Evolutionary conservation across 2,329 filamentous ascomycete species (phyloP).

Genomic region (Tolypocladium guangdongense): DNA sequence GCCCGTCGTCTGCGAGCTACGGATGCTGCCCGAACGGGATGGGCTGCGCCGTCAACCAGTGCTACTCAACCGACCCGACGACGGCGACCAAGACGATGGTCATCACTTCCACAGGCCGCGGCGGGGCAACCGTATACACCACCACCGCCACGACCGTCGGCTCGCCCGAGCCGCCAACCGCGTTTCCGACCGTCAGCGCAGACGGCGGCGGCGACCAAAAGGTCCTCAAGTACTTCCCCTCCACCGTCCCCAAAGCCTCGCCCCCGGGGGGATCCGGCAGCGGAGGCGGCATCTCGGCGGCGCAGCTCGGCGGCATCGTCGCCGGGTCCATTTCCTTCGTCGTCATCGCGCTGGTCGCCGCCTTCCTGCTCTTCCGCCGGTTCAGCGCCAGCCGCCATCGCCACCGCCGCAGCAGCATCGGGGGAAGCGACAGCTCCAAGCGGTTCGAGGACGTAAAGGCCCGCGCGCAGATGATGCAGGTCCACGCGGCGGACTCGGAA

Average conservation of each 20-base stretch:
- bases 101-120: constrained; percentile 33
- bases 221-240: constrained; percentile 33
- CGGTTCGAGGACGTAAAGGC: not conserved
- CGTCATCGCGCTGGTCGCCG: constrained; percentile 32
- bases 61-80: constrained; percentile 35
- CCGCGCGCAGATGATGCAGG: constrained; percentile 13
- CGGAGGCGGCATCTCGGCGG: constrained; percentile 24
- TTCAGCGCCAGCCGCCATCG: constrained; percentile 24
- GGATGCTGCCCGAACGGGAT: constrained; percentile 42
- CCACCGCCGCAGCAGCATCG: not conserved
- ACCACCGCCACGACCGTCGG: constrained; percentile 26
- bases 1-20: constrained; percentile 37
- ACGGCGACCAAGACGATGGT: constrained; percentile 33
- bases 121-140: constrained; percentile 27
- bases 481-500: constrained; percentile 30
- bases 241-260: constrained; percentile 27
- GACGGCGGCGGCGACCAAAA: constrained; percentile 14
- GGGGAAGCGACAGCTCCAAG: not conserved
- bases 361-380: constrained; percentile 38
- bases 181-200: constrained; percentile 13
- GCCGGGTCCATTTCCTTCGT: constrained; percentile 38
- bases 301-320: constrained; percentile 41
- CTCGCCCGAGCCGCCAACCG: constrained; percentile 25
- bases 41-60: constrained; percentile 35
- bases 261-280: constrained; percentile 9